Evolutionary conservation across 805 yeast genomes (phyloP).

Genomic region (Hanseniaspora clermontiae): DNA sequence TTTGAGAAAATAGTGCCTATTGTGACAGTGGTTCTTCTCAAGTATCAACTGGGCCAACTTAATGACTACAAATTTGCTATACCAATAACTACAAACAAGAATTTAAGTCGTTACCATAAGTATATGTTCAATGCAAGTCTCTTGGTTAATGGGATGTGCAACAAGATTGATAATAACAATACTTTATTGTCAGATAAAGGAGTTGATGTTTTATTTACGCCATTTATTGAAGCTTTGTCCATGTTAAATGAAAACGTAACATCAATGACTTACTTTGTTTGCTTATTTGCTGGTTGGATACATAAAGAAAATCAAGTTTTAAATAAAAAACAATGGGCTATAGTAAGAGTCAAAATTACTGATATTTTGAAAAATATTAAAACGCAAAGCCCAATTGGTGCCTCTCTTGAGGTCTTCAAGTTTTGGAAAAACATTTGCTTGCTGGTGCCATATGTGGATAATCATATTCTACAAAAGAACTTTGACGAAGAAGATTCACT

Average conservation of each 20-base stretch:
- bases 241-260: background rate
- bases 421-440: constrained; percentile 6
- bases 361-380: background rate
- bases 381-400: background rate
- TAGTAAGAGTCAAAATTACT: background rate
- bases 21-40: background rate
- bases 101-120: background rate
- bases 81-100: background rate
- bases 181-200: too few species aligned
- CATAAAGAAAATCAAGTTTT: background rate
- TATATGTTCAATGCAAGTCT: background rate
- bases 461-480: background rate
- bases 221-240: background rate
- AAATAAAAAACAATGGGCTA: background rate
- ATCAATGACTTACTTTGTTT: background rate
- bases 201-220: background rate
- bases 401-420: background rate
- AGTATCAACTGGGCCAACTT: background rate
- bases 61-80: background rate
- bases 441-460: background rate
- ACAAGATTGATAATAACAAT: background rate
- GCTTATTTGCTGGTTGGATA: background rate
- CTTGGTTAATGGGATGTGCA: background rate
- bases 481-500: background rate
- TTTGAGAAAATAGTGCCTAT: background rate